Evolutionary conservation across 306 rosid genomes (phyloP).

Genomic region (Cucurbita argyrosperma): DNA sequence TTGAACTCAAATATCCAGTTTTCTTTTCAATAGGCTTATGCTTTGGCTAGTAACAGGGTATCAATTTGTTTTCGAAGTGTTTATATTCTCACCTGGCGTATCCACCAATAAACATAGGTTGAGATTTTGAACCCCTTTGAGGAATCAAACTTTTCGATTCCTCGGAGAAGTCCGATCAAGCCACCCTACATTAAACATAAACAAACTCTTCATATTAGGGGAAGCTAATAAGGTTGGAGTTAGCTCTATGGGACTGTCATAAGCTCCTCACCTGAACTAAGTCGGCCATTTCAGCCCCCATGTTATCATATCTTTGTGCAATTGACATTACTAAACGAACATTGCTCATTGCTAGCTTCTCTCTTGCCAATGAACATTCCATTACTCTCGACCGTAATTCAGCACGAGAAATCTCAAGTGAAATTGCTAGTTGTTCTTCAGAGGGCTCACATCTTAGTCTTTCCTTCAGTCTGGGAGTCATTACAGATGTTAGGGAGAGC

Average conservation of each 20-base stretch:
- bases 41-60: no score
- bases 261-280: conserved; percentile 63
- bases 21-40: not conserved
- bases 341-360: conserved; percentile 86
- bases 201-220: not conserved
- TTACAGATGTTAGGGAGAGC: conserved; percentile 6
- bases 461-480: conserved; percentile 54
- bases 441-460: conserved; percentile 84
- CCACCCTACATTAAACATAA: conserved; percentile 55
- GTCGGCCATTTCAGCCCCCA: conserved; percentile 92
- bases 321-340: conserved; percentile 87
- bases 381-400: conserved; percentile 46
- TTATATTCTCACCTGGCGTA: conserved; percentile 56
- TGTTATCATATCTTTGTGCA: conserved; percentile 83
- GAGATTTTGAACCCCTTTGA: conserved; percentile 89
- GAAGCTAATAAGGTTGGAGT: not conserved
- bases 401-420: conserved; percentile 57
- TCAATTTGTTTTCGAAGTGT: not conserved
- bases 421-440: conserved; percentile 64
- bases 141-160: conserved; percentile 91
- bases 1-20: not conserved
- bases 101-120: conserved; percentile 99
- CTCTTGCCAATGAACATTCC: conserved; percentile 75
- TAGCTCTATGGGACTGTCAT: not conserved
- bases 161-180: conserved; percentile 82